A percentile compares a stretch with the other conserved stretches of the same genome.
These are phyloP conservation scores for Podaxis sp. DNA, from an alignment of 768 basidiomycete genomes.

Conservation along the genomic window DNA sequence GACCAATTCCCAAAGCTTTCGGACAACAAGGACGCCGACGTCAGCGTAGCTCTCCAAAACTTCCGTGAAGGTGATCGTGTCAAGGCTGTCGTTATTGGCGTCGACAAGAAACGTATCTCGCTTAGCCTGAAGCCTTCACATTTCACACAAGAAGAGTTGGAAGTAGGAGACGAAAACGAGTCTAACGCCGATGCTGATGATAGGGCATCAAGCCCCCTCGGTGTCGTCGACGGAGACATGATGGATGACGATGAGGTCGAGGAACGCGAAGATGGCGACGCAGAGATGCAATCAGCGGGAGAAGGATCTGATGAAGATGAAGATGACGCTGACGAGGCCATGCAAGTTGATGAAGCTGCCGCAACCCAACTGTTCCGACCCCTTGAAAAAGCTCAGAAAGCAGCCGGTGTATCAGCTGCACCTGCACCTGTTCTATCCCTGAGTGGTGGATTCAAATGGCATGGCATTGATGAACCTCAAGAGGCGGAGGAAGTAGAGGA, in stretches of 20 bases:
- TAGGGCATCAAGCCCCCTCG: conserved; percentile 20
- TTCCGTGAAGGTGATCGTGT: conserved; percentile 89
- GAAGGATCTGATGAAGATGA: conserved; percentile 2
- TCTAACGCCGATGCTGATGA: conserved; percentile 29
- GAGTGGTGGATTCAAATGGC: conserved; percentile 74
- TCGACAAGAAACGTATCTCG: conserved; percentile 79
- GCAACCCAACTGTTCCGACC: conserved; percentile 25
- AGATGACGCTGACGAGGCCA: conserved; percentile 36
- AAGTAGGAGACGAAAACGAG: conserved; percentile 26
- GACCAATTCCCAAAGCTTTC: conserved; percentile 58
- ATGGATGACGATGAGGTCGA: conserved; percentile 21
- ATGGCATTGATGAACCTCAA: conserved; percentile 33
- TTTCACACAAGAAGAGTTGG: conserved; percentile 69
- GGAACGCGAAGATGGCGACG: conserved; percentile 17
- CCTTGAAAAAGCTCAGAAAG: conserved; percentile 14
- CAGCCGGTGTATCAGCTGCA: conserved; percentile 13
- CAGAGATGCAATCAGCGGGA: conserved; percentile 6
- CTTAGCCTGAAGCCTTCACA: conserved; percentile 90
- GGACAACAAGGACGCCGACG: conserved; percentile 83
- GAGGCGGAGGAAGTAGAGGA: conserved; percentile 38
- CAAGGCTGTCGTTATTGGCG: conserved; percentile 69
- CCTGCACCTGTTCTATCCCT: conserved; percentile 47
- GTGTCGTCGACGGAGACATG: conserved; percentile 22
- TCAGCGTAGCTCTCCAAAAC: conserved; percentile 69
- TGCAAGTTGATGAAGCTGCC: conserved; percentile 46